Conservation (phyloP, 192 early-diverging fungal species). For the Backusella luteola region DNA sequence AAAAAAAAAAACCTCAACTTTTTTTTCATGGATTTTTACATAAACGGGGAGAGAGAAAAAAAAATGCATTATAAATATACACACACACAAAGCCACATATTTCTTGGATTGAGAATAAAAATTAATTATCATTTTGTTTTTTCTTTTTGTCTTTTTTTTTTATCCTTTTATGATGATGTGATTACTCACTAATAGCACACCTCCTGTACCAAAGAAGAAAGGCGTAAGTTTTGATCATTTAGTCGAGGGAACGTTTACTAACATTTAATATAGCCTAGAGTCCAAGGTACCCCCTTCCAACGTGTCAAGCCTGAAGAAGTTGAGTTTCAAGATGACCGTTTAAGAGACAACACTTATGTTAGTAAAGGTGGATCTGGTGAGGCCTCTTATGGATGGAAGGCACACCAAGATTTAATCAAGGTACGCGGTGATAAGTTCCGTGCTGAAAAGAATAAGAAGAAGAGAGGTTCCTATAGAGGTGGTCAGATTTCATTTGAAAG, state of each 20-base stretch:
- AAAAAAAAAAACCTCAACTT: neutral
- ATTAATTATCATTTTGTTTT: conserved; percentile 6
- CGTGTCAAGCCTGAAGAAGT: conserved; percentile 83
- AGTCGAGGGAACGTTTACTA: neutral
- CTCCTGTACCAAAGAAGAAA: neutral
- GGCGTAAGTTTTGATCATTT: neutral
- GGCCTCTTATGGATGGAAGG: conserved; percentile 85
- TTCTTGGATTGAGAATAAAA: conserved; percentile 13
- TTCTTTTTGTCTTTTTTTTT: neutral
- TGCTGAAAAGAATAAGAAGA: conserved; percentile 97
- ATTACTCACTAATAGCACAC: neutral
- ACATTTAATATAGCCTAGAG: neutral
- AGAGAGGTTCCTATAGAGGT: conserved; percentile 91
- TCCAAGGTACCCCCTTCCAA: conserved; percentile 71
- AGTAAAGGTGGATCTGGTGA: conserved; percentile 64
- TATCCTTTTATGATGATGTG: conserved; percentile 1
- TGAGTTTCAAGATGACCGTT: conserved; percentile 69
- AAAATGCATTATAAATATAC: neutral
- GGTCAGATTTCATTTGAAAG: conserved; percentile 83
- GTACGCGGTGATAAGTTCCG: conserved; percentile 91
- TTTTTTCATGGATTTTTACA: neutral
- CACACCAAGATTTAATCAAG: conserved; percentile 88
- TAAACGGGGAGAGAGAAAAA: neutral
- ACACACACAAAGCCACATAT: neutral
- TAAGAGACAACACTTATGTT: conserved; percentile 84